These are phyloP conservation scores for Pseudomicrostroma phylloplanum DNA, from an alignment of 1,284 basidiomycete species.

Conservation along the genomic window DNA sequence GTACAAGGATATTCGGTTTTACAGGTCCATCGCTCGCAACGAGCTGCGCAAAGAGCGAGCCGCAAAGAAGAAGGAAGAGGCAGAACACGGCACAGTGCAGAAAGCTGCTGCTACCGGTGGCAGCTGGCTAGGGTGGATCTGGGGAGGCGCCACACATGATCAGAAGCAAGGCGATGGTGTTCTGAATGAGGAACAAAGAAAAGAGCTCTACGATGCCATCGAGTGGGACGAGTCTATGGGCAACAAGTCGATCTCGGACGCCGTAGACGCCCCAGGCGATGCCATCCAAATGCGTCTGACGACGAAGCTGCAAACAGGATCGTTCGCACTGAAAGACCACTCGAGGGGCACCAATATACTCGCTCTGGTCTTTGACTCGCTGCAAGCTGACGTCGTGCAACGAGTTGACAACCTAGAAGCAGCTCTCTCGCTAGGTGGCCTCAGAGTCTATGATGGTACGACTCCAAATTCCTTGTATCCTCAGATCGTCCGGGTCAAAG, in stretches of 20 bases:
- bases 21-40: conserved; percentile 88
- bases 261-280: conserved; percentile 62
- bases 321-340: conserved; percentile 40
- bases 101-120: conserved; percentile 52
- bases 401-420: conserved; percentile 78
- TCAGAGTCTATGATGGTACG: conserved; percentile 88
- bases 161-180: conserved; percentile 52
- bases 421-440: conserved; percentile 75
- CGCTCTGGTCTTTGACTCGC: conserved; percentile 79
- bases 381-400: conserved; percentile 78
- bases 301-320: conserved; percentile 54
- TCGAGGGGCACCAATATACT: conserved; percentile 62
- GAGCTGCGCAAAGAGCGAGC: conserved; percentile 71
- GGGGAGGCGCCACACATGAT: conserved; percentile 20
- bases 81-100: conserved; percentile 51
- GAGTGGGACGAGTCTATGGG: conserved; percentile 66
- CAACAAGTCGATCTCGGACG: conserved; percentile 23
- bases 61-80: conserved; percentile 45
- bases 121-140: conserved; percentile 48
- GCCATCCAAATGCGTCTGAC: conserved; percentile 72
- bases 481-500: conserved; percentile 90
- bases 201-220: conserved; percentile 85
- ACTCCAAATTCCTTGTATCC: conserved; percentile 74
- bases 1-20: conserved; percentile 96
- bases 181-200: conserved; percentile 86